Conservation (phyloP, 208 protist species). For the Crithidia bombi region DNA sequence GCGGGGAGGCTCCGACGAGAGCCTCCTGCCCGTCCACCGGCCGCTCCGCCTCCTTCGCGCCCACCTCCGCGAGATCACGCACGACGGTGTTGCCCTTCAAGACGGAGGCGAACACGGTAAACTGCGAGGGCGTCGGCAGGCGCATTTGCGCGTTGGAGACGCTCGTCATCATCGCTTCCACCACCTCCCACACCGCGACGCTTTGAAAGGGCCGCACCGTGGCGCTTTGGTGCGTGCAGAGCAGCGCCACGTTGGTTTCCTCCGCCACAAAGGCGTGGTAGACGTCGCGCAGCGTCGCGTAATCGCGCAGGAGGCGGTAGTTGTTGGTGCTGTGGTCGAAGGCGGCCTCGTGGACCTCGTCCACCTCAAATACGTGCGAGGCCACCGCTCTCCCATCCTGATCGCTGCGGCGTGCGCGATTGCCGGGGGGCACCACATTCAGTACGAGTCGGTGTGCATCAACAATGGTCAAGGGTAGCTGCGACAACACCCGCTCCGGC, state of each 20-base stretch:
- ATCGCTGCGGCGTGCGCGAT: neutral
- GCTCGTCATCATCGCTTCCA: conserved; percentile 19
- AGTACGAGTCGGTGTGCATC: neutral
- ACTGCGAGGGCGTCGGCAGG: conserved; percentile 15
- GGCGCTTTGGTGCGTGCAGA: conserved; percentile 26
- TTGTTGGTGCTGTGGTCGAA: neutral
- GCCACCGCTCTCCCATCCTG: neutral
- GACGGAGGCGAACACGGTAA: conserved; percentile 43
- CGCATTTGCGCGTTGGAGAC: conserved; percentile 8
- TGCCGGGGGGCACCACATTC: too few relatives aligned
- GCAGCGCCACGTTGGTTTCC: conserved; percentile 31
- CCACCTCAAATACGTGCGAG: conserved; percentile 20
- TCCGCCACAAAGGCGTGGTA: conserved; percentile 30
- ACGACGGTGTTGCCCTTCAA: conserved; percentile 31
- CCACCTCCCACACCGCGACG: conserved; percentile 33
- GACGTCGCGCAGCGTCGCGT: conserved; percentile 21
- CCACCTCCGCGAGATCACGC: conserved; percentile 34
- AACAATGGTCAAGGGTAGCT: neutral
- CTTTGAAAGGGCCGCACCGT: conserved; percentile 24
- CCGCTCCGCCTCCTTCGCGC: conserved; percentile 3
- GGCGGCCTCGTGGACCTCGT: conserved; percentile 25
- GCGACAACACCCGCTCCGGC: neutral
- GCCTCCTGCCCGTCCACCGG: conserved; percentile 16
- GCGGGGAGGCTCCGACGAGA: conserved; percentile 36
- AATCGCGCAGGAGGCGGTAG: conserved; percentile 11